Evolutionary conservation across 371 early-diverging fungal species (phyloP).

Genomic region (Rhizomucor miehei): DNA sequence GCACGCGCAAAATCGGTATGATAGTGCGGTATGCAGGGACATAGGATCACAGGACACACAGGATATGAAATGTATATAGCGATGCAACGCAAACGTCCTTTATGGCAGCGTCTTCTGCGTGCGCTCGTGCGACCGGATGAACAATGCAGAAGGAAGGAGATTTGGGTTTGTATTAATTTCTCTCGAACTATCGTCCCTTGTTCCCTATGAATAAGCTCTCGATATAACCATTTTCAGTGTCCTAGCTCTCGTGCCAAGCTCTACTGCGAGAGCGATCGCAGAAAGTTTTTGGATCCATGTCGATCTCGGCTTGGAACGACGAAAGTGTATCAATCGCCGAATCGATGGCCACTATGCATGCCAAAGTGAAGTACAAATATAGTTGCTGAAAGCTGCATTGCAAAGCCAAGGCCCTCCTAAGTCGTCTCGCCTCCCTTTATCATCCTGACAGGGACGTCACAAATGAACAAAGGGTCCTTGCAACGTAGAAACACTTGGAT

Average conservation of each 20-base stretch:
- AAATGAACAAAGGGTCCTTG: constrained; percentile 4
- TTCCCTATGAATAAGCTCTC: constrained; percentile 10
- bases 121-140: constrained; percentile 16
- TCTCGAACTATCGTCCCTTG: background rate
- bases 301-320: background rate
- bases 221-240: constrained; percentile 17
- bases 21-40: too few relatives aligned
- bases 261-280: background rate
- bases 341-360: background rate
- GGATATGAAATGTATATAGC: constrained; percentile 7
- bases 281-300: too few relatives aligned
- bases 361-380: background rate
- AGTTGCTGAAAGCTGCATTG: background rate
- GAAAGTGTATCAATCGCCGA: constrained; percentile 2
- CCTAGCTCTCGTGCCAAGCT: constrained; percentile 6
- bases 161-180: constrained; percentile 4
- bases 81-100: constrained; percentile 1
- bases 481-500: constrained; percentile 1
- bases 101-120: constrained; percentile 2
- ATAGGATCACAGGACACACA: background rate
- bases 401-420: constrained; percentile 3
- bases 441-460: constrained; percentile 3
- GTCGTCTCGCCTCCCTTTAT: constrained; percentile 5
- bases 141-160: constrained; percentile 13
- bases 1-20: too few relatives aligned